These are phyloP conservation scores for Nannochloropsis salina DNA, from an alignment of 108 stramenopile species.

Conservation along the genomic window DNA sequence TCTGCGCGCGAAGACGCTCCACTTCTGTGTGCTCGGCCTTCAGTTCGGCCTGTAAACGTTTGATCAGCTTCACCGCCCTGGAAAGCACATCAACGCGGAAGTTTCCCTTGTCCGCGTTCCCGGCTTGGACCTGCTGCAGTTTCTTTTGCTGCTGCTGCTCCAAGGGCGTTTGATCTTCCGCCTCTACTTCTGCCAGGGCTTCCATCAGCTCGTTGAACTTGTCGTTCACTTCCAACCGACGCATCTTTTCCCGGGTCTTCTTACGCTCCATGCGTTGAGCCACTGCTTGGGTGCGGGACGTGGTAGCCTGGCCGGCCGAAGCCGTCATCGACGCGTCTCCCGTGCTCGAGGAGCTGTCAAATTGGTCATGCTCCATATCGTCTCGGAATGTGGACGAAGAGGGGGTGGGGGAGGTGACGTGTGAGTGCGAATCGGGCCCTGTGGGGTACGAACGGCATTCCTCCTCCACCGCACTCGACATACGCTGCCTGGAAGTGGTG, in stretches of 20 bases:
- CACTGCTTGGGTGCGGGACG: neutral
- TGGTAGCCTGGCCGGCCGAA: no score
- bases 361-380: neutral
- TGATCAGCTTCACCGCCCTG: neutral
- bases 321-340: no score
- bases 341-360: no score
- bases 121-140: neutral
- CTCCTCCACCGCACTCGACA: neutral
- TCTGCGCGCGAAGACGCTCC: neutral
- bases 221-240: neutral
- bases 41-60: neutral
- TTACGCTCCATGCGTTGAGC: neutral
- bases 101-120: neutral
- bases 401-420: neutral
- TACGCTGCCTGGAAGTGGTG: neutral
- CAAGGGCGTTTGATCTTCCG: neutral
- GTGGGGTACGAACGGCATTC: neutral
- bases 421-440: neutral
- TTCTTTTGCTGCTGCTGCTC: neutral
- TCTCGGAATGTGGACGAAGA: neutral
- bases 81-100: neutral
- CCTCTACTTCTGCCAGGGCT: neutral
- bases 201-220: conserved; percentile 15
- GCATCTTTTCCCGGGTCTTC: neutral
- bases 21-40: neutral